Evolutionary conservation across 176 grass and related monocot species (phyloP), one percentile per base, ranked within the genome.

Genomic region (Sorghum bicolor): DNA sequence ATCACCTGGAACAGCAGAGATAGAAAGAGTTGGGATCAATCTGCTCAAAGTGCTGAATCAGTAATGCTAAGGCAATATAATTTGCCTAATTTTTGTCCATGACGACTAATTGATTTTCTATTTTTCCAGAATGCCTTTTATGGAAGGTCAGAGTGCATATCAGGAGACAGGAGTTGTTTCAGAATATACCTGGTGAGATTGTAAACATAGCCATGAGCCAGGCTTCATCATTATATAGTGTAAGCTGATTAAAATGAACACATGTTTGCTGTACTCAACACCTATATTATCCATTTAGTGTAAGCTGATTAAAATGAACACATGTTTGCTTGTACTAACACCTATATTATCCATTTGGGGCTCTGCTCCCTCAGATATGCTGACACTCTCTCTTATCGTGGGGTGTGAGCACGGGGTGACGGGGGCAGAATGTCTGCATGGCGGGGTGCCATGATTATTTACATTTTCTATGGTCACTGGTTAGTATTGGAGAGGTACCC

Each of bases 1-100:
- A 90, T 98, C 96, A 90, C 96, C 96, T 98, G 74, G 73, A 33
- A 87, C 26, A 88, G 22, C 25, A 62, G 1, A 88, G 22, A 16
- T 17, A 77, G 30, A 81, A 75, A 45, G 22, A 72, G 2, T 73
- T 76, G 6, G 28, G 41, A 82, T 53, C 25, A 76, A 71, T 34
- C 26, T 34, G 80, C 25, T 32, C 36, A 9, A 77, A 72, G 2
- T 0, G 2, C 6, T 70, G n/a, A 44, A 81, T 25, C 20, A 40
- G 25, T 85, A 75, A 61, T 53, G 69, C 30, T 80, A 70, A 45
- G 53, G 20, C 10, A 43, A 77, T 65, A 62, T 77, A 1, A 24
- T 67, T 77, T 26, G 31, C 6, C 7, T 58, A 73, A 48, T 3
- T 72, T 66, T 8, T 65, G 15, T 71, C 20, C 13, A 50, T 67